These are phyloP conservation scores for Salix purpurea DNA, from an alignment of 345 rosid species.

Conservation along the genomic window DNA sequence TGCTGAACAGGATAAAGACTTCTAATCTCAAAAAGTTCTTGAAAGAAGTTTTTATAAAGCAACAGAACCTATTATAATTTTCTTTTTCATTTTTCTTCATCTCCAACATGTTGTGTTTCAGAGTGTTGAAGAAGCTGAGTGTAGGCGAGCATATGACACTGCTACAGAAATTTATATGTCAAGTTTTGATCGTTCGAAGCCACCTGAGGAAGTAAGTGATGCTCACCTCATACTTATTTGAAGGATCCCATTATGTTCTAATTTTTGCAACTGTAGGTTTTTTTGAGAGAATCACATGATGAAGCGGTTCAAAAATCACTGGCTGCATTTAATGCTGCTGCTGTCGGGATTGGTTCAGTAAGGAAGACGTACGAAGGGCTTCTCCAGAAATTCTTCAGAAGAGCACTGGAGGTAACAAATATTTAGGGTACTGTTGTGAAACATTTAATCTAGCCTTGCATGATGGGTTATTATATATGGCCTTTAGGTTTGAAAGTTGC, in stretches of 20 bases:
- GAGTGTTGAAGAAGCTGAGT: constrained; percentile 99
- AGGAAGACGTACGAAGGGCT: constrained; percentile 82
- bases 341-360: constrained; percentile 78
- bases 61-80: neutral
- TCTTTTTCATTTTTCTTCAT: neutral
- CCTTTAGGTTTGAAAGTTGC: neutral
- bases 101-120: constrained; percentile 21
- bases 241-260: constrained; percentile 22
- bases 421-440: neutral
- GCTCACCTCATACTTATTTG: constrained; percentile 10
- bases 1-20: neutral
- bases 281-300: constrained; percentile 85
- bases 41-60: neutral
- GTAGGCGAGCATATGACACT: constrained; percentile 82
- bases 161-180: constrained; percentile 70
- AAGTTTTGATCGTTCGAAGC: constrained; percentile 63
- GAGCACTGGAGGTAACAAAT: constrained; percentile 70
- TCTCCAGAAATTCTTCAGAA: constrained; percentile 74
- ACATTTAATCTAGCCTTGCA: neutral
- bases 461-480: neutral
- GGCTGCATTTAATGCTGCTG: constrained; percentile 60
- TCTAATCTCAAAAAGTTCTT: neutral
- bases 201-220: constrained; percentile 77
- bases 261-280: constrained; percentile 47
- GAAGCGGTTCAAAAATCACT: constrained; percentile 71